Conservation (phyloP, 345 rosid genomes). For the Eucalyptus tenuipes region DNA sequence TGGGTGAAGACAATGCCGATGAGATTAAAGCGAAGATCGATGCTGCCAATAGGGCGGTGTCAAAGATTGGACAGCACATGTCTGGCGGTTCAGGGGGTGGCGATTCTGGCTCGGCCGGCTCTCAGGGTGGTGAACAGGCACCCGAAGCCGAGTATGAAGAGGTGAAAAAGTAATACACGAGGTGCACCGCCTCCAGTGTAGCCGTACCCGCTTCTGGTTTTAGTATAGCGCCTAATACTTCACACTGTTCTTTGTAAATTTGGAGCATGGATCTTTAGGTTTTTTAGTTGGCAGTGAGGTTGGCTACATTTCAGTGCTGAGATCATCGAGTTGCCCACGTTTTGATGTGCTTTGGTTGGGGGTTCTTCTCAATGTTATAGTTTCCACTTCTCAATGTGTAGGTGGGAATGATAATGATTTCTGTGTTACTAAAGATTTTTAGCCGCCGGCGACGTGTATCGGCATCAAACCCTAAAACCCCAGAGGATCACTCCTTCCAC, state of each 20-base stretch:
- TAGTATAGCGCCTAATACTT: not conserved
- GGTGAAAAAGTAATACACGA: not conserved
- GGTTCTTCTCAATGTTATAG: not conserved
- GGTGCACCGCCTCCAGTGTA: not conserved
- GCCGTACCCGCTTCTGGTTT: not conserved
- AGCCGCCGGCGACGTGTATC: not conserved
- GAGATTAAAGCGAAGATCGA: not conserved
- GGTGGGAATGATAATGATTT: not conserved
- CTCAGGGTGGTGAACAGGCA: not conserved
- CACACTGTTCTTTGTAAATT: not conserved
- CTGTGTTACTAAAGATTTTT: not conserved
- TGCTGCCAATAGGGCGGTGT: not conserved
- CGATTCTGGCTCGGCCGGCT: not conserved
- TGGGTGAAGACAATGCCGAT: not conserved
- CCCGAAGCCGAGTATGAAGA: not conserved
- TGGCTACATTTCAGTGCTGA: not conserved
- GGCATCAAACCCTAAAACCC: not conserved
- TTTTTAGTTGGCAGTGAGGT: not conserved
- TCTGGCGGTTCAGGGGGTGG: not conserved
- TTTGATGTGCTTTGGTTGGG: not conserved
- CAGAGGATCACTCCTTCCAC: not conserved
- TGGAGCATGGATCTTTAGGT: not conserved
- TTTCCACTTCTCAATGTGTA: not conserved
- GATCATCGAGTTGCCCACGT: not conserved
- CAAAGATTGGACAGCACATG: slow-evolving; percentile 12